Percentiles rank a stretch among this genome's conserved stretches.
Conservation (phyloP, 371 early-diverging fungal genomes). For the Haplosporangium sp. region DNA sequence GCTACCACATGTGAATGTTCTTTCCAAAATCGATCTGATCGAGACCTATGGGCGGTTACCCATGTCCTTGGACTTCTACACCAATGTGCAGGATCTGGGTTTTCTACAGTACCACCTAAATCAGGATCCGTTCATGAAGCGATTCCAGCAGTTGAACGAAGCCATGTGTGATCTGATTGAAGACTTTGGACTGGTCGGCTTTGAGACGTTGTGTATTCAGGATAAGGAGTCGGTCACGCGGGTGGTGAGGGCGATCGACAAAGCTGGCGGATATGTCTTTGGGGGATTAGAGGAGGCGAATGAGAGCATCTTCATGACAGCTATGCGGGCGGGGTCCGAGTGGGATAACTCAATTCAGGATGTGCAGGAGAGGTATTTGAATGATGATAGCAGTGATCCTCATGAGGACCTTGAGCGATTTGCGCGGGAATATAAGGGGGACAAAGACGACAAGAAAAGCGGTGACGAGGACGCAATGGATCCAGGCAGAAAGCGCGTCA, state of each 20-base stretch:
- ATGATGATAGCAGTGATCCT: conserved; percentile 40
- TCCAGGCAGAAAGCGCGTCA: conserved; percentile 23
- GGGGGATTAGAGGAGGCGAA: conserved; percentile 86
- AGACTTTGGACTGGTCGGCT: conserved; percentile 91
- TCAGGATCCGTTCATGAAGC: conserved; percentile 73
- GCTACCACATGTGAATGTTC: conserved; percentile 95
- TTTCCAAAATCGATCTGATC: conserved; percentile 95
- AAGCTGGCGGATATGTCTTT: conserved; percentile 93
- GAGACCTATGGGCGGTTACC: conserved; percentile 76
- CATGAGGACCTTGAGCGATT: conserved; percentile 41
- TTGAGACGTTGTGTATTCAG: conserved; percentile 86
- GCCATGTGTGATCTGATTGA: conserved; percentile 91
- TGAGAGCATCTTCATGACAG: conserved; percentile 78
- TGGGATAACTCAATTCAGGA: conserved; percentile 66
- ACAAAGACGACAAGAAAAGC: conserved; percentile 2
- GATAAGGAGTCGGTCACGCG: conserved; percentile 87
- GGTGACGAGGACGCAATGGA: background rate
- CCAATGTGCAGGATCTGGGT: conserved; percentile 90
- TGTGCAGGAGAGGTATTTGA: conserved; percentile 73
- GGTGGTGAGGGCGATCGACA: conserved; percentile 85
- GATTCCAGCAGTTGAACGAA: conserved; percentile 79
- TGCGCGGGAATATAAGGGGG: conserved; percentile 44
- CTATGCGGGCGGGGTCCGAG: conserved; percentile 63
- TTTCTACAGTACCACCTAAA: conserved; percentile 83
- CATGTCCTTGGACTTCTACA: conserved; percentile 94